Conservation (phyloP, 2,329 filamentous ascomycete genomes). For the Aspergillus neotritici region DNA sequence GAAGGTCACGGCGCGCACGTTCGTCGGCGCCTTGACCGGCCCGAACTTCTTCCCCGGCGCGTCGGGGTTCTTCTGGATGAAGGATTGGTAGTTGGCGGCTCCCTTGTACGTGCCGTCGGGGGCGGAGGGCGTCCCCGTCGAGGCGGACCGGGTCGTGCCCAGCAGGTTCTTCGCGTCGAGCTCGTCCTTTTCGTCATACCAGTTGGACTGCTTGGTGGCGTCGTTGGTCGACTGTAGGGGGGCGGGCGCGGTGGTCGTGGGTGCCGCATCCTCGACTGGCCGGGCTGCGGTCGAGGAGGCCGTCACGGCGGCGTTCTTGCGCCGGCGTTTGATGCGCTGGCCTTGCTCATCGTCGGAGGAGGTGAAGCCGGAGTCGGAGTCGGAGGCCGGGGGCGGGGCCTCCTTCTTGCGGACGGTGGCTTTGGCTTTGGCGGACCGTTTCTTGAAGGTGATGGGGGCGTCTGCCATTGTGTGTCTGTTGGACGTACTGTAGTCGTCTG, state of each 20-base stretch:
- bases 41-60: conserved; percentile 66
- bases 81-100: conserved; percentile 63
- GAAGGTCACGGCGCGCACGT: conserved; percentile 83
- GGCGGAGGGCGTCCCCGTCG: conserved; percentile 13
- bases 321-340: conserved; percentile 71
- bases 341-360: conserved; percentile 73
- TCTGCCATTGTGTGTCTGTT: conserved; percentile 23
- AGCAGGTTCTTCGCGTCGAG: conserved; percentile 45
- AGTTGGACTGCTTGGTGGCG: conserved; percentile 82
- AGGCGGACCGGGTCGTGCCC: conserved; percentile 24
- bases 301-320: conserved; percentile 62
- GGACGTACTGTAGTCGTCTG: background rate
- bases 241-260: conserved; percentile 56
- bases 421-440: conserved; percentile 70
- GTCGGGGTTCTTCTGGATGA: conserved; percentile 76
- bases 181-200: conserved; percentile 71
- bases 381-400: conserved; percentile 63
- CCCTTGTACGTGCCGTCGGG: conserved; percentile 71
- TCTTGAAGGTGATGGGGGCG: conserved; percentile 62
- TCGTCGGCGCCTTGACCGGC: conserved; percentile 77
- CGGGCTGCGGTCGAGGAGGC: conserved; percentile 50
- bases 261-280: conserved; percentile 38
- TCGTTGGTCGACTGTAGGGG: conserved; percentile 67
- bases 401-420: conserved; percentile 74
- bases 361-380: conserved; percentile 57